A percentile compares a stretch with the other conserved stretches of the same genome.
Evolutionary conservation across 1,284 basidiomycete species (phyloP).

Genomic region (Tylopilus sp.): DNA sequence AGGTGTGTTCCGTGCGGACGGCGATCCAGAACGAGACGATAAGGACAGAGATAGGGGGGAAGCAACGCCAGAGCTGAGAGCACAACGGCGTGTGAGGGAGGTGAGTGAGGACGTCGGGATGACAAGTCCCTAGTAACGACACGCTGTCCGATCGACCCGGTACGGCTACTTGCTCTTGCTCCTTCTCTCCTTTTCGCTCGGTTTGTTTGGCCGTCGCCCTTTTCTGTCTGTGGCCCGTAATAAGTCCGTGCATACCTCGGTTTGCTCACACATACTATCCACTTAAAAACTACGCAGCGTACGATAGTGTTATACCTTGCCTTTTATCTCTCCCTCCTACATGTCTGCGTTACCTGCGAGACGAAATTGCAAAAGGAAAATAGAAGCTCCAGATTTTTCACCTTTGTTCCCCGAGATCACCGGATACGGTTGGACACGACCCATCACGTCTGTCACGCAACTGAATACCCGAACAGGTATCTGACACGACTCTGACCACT

Average conservation of each 20-base stretch:
- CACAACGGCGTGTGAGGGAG: constrained; percentile 27
- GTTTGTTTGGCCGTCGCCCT: constrained; percentile 18
- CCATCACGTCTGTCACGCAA: not conserved
- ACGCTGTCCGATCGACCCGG: not conserved
- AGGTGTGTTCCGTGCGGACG: constrained; percentile 27
- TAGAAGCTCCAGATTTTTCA: constrained; percentile 8
- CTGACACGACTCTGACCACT: not conserved
- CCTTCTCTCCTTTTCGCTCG: constrained; percentile 4
- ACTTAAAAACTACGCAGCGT: constrained; percentile 19
- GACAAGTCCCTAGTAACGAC: constrained; percentile 27
- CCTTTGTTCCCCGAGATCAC: not conserved
- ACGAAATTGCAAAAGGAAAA: not conserved
- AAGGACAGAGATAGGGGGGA: constrained; percentile 34
- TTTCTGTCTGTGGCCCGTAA: constrained; percentile 23
- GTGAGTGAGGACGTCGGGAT: constrained; percentile 34
- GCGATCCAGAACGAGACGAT: constrained; percentile 22
- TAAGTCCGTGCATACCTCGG: constrained; percentile 26
- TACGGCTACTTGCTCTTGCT: not conserved
- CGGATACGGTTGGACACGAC: not conserved
- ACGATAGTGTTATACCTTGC: constrained; percentile 31
- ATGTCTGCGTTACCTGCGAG: not conserved
- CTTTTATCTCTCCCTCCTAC: not conserved
- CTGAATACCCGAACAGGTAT: not conserved
- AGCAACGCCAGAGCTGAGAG: constrained; percentile 32
- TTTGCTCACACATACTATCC: constrained; percentile 11